These are phyloP conservation scores for Aspergillus fijiensis DNA, from an alignment of 2,329 filamentous ascomycete species.

Conservation along the genomic window DNA sequence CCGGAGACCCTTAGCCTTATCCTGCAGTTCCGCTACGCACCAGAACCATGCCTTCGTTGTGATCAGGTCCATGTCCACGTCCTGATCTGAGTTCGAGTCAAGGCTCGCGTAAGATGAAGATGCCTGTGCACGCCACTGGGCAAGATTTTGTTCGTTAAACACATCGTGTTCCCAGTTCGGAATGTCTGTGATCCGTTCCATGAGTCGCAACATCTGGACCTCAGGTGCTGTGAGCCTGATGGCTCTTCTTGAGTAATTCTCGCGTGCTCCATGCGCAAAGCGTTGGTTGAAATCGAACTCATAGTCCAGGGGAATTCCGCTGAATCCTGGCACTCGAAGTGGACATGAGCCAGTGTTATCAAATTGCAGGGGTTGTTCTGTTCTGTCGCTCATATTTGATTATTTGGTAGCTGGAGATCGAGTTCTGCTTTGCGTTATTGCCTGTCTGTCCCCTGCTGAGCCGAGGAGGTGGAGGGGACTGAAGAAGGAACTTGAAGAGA, in stretches of 20 bases:
- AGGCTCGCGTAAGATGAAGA: too few species aligned
- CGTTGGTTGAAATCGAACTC: not conserved
- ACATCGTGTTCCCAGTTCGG: not conserved
- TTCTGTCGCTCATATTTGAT: too few species aligned
- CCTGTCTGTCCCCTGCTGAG: too few species aligned
- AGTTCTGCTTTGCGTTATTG: too few species aligned
- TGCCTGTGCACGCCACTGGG: not conserved
- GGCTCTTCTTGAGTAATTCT: not conserved
- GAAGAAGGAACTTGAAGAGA: too few species aligned
- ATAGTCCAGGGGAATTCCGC: not conserved
- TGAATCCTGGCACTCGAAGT: not conserved
- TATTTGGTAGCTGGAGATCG: too few species aligned
- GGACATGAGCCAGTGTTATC: not conserved
- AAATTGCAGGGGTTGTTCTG: not conserved
- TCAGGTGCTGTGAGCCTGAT: not conserved
- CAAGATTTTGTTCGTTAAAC: not conserved
- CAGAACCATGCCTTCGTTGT: not conserved
- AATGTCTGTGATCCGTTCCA: not conserved
- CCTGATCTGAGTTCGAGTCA: not conserved
- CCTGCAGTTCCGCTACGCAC: conserved; percentile 2
- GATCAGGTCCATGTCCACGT: not conserved
- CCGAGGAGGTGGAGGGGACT: too few species aligned
- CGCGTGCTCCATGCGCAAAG: not conserved
- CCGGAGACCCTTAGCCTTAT: not conserved
- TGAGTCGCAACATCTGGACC: not conserved